Evolutionary conservation across 768 basidiomycete genomes (phyloP), one percentile per base, ranked within the genome.

Genomic region (Sistotremastrum suecicum): DNA sequence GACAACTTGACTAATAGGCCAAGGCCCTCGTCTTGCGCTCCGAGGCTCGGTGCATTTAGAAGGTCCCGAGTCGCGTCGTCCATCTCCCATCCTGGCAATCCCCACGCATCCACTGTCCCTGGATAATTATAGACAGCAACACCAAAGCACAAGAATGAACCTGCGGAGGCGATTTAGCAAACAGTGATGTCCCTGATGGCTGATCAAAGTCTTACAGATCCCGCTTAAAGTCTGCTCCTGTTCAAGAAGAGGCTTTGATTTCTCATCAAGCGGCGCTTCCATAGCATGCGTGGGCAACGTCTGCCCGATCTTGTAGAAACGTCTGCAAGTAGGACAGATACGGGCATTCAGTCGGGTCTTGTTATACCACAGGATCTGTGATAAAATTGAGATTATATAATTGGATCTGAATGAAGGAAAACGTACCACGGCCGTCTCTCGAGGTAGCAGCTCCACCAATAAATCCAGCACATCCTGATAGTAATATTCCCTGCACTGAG

Each of bases 331-430:
- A 2, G 86, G 85, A 54, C 86, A 89, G 43, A 88, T 70, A 30
- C 86, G 76, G 45, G 77, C 72, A 7, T 67, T 71, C 4, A 69
- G 60, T 2, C 86, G 73, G 56, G 81, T 85, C 62, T 85, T 85
- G 66, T 89, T 89, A 55, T 88, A 87, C 84, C 84, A 88, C 8
- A 87, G 53, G 7, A 83, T 76, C 83, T 84, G 50, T 20, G 39
- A 34, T n/a, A 5, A 41, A 2, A 12, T 43, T 30, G 28, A 39
- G 37, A 20, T n/a, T 44, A 29, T n/a, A 28, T 41, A 10, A 37
- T 8, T 41, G 28, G 7, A 10, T n/a, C 7, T 20, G 38, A 5
- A n/a, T 7, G n/a, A 51, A 20, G 11, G 47, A 32, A 28, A 29
- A 63, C 78, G 41, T 52, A 86, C 85, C 51, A 80, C 55, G 0